These are phyloP conservation scores for Sporothrix brasiliensis DNA, from an alignment of 2,329 filamentous ascomycete species.

Conservation along the genomic window DNA sequence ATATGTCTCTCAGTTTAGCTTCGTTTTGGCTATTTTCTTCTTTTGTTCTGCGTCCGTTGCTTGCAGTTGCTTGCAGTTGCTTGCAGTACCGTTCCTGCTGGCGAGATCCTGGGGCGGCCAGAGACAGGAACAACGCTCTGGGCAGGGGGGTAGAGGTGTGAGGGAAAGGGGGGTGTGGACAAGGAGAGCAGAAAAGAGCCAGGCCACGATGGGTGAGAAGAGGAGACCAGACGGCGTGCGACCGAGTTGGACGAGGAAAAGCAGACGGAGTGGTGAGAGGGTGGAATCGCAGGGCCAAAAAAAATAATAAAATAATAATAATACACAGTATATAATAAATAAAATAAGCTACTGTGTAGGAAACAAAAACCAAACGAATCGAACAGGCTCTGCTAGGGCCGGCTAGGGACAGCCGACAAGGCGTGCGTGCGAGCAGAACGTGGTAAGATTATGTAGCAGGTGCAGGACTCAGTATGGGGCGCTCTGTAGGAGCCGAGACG, in stretches of 20 bases:
- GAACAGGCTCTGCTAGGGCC: not conserved
- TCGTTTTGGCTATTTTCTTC: not conserved
- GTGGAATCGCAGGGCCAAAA: constrained; percentile 1
- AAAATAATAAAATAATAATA: no score
- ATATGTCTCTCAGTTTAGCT: constrained; percentile 1
- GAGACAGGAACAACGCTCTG: constrained; percentile 24
- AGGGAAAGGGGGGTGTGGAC: constrained; percentile 10
- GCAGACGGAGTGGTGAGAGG: constrained; percentile 11
- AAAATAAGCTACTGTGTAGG: constrained; percentile 1
- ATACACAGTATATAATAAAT: not conserved
- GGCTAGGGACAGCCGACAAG: constrained; percentile 14
- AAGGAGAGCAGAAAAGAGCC: not conserved
- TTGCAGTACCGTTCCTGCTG: constrained; percentile 10
- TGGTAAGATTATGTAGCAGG: not conserved
- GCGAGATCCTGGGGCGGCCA: constrained; percentile 15
- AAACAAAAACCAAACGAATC: no score
- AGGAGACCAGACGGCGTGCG: constrained; percentile 11
- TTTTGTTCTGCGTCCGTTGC: not conserved
- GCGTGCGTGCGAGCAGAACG: not conserved
- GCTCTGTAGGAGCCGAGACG: constrained; percentile 3
- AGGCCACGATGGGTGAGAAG: constrained; percentile 8
- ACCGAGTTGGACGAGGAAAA: not conserved
- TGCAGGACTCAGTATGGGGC: constrained; percentile 6
- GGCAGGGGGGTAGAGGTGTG: constrained; percentile 8
- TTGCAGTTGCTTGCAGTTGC: not conserved